Evolutionary conservation across 2,329 filamentous ascomycete genomes (phyloP), one percentile per base, ranked within the genome.

Genomic region (Plenodomus tracheiphilus): DNA sequence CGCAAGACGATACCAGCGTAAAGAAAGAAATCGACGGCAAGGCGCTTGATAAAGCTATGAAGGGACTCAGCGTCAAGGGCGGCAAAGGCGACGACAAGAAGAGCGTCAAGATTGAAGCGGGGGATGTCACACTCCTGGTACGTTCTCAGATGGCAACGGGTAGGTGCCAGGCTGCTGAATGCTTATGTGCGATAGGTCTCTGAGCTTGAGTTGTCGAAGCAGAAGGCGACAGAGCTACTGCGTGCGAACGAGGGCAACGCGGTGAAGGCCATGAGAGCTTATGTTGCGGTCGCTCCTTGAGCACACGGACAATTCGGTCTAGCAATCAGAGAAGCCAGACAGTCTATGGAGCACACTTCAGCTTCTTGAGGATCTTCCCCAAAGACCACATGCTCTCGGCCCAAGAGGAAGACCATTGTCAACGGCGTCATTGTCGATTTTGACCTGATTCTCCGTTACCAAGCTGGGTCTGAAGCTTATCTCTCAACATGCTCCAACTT

Each of bases 141-240:
- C 58, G 83, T 50, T 32, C 1, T 7, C 0, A 20, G n/a, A 32
- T n/a, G n/a, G n/a, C n/a, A n/a, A n/a, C n/a, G n/a, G n/a, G n/a
- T n/a, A n/a, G n/a, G n/a, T n/a, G 28, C n/a, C n/a, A 5, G 37
- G 16, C 0, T 28, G 13, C 17, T 10, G 22, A n/a, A 22, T 45
- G 35, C 54, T 56, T 17, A 61, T 15, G 9, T 4, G 16, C 28
- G 11, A 35, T 32, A 67, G 66, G 78, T 88, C 11, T 84, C 88
- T 40, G 81, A 92, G 68, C 79, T 92, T 25, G 88, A 93, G 53
- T 68, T 93, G 30, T 74, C 82, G 1, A 91, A 89, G 71, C 61
- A 75, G 2, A 90, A 86, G 70, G 89, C 87, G 1, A 91, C 86
- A 1, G 89, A 93, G 52, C 71, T 93, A 42, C 78, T 94, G 4